Percentiles rank a stretch among this genome's conserved stretches.
These are phyloP conservation scores for Penicillium sclerotiorum DNA, from an alignment of 2,329 filamentous ascomycete species.

Conservation along the genomic window DNA sequence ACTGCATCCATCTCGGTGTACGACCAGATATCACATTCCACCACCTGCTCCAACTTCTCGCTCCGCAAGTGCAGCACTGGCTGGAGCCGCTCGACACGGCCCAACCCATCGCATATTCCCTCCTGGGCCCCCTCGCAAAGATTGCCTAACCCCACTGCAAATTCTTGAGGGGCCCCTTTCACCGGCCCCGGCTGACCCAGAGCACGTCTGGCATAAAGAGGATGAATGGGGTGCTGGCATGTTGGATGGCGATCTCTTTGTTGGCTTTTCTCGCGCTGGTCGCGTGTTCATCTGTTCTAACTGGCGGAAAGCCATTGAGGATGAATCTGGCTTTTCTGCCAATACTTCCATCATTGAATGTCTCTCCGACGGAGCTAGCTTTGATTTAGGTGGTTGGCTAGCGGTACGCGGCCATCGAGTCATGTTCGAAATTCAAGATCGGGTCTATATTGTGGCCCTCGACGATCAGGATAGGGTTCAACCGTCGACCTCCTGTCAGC, in stretches of 20 bases:
- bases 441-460: slow-evolving; percentile 47
- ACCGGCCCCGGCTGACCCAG: slow-evolving; percentile 21
- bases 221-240: slow-evolving; percentile 55
- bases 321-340: slow-evolving; percentile 26
- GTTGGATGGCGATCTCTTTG: slow-evolving; percentile 46
- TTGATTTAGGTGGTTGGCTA: slow-evolving; percentile 53
- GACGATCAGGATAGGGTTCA: slow-evolving; percentile 36
- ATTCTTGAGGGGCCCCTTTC: slow-evolving; percentile 30
- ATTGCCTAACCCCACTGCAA: slow-evolving; percentile 31
- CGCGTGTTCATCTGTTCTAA: slow-evolving; percentile 49
- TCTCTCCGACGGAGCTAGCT: slow-evolving; percentile 43
- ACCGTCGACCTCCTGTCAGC: slow-evolving; percentile 19
- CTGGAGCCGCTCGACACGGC: slow-evolving; percentile 24
- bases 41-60: slow-evolving; percentile 24
- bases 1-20: slow-evolving; percentile 39
- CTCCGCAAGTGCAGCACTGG: slow-evolving; percentile 21
- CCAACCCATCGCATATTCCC: slow-evolving; percentile 22
- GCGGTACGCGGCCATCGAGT: slow-evolving; percentile 46
- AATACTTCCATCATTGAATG: slow-evolving; percentile 45
- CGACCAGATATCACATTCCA: slow-evolving; percentile 39
- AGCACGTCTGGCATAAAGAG: slow-evolving; percentile 33
- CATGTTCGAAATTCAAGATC: slow-evolving; percentile 49
- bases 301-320: slow-evolving; percentile 44
- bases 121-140: slow-evolving; percentile 23
- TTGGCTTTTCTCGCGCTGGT: slow-evolving; percentile 48